A percentile compares a stretch with the other conserved stretches of the same genome.
Evolutionary conservation across 2,329 filamentous ascomycete genomes (phyloP).

Genomic region (Epichloe aotearoae): DNA sequence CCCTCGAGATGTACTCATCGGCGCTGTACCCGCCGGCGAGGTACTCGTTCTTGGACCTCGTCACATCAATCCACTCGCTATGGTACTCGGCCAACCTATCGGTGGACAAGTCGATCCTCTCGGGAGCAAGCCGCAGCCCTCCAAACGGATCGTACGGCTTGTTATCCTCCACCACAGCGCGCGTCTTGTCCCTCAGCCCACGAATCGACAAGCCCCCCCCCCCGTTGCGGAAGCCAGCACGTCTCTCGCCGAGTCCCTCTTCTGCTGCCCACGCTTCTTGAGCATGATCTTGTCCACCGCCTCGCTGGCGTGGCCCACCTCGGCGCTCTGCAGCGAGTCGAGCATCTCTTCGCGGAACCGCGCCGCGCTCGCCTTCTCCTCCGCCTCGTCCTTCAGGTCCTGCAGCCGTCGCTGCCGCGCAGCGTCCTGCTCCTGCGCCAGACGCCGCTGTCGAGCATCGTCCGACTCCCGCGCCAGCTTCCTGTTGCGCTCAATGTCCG

Average conservation of each 20-base stretch:
- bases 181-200: constrained; percentile 56
- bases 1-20: constrained; percentile 66
- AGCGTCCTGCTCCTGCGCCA: constrained; percentile 54
- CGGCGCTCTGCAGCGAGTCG: constrained; percentile 50
- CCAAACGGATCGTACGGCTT: constrained; percentile 82
- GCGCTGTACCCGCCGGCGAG: constrained; percentile 73
- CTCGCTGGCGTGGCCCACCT: constrained; percentile 44
- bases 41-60: constrained; percentile 51
- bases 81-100: constrained; percentile 50
- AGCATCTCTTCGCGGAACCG: constrained; percentile 57
- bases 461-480: constrained; percentile 42
- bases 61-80: constrained; percentile 58
- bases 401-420: constrained; percentile 45
- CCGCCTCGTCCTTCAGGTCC: constrained; percentile 54
- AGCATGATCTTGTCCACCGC: constrained; percentile 49
- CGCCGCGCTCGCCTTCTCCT: constrained; percentile 51
- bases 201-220: constrained; percentile 48
- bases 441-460: constrained; percentile 35
- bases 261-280: constrained; percentile 55
- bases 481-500: constrained; percentile 51
- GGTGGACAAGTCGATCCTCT: constrained; percentile 50
- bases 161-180: constrained; percentile 32
- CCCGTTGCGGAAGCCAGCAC: constrained; percentile 13
- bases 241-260: constrained; percentile 22
- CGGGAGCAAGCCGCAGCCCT: constrained; percentile 53